Evolutionary conservation across 1,139 yeast species (phyloP).

Genomic region (Arxiozyma telluris): DNA sequence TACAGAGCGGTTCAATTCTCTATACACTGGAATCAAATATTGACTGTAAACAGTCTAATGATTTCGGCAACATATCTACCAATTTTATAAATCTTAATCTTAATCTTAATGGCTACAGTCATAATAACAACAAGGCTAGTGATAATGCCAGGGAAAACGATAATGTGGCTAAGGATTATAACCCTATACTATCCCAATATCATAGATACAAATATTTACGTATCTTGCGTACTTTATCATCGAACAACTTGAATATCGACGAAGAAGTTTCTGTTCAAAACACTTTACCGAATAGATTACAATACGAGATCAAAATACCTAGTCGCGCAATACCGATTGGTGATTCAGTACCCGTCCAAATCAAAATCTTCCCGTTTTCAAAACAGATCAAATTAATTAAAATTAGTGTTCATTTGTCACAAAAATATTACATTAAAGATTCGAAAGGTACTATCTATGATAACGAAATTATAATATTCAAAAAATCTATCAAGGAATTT

Average conservation of each 20-base stretch:
- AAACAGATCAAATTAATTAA: slow-evolving; percentile 46
- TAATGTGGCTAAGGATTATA: slow-evolving; percentile 5
- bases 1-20: slow-evolving; percentile 46
- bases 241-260: slow-evolving; percentile 40
- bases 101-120: slow-evolving; percentile 1
- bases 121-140: slow-evolving; percentile 4
- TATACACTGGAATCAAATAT: slow-evolving; percentile 48
- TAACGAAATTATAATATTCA: slow-evolving; percentile 37
- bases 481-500: slow-evolving; percentile 34
- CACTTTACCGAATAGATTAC: slow-evolving; percentile 57
- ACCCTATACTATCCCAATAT: not conserved
- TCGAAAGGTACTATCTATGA: slow-evolving; percentile 32
- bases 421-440: slow-evolving; percentile 41
- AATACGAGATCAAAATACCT: slow-evolving; percentile 50
- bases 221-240: slow-evolving; percentile 46
- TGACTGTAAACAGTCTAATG: slow-evolving; percentile 39
- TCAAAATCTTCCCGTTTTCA: slow-evolving; percentile 49
- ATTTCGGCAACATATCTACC: slow-evolving; percentile 5
- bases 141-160: not conserved
- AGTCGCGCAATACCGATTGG: slow-evolving; percentile 57
- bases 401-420: slow-evolving; percentile 44
- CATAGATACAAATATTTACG: slow-evolving; percentile 35
- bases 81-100: slow-evolving; percentile 4
- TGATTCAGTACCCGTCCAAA: slow-evolving; percentile 42
- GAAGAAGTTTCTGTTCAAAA: slow-evolving; percentile 54